Evolutionary conservation across 345 rosid species (phyloP).

Genomic region (Euphorbia peplus): DNA sequence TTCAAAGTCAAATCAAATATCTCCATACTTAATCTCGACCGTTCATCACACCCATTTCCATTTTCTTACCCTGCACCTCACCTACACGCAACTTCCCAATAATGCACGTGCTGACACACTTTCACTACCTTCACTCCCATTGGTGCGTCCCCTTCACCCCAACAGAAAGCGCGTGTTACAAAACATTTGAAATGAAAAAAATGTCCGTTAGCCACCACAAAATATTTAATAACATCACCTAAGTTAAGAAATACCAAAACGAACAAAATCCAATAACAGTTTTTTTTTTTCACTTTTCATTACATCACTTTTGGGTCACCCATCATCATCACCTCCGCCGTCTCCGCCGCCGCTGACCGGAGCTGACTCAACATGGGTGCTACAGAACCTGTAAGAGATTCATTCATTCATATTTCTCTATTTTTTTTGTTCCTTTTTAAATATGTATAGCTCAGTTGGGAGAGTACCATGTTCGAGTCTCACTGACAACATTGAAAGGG

Average conservation of each 20-base stretch:
- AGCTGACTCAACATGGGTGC: slow-evolving; percentile 56
- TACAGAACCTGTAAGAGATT: slow-evolving; percentile 39
- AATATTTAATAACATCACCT: slow-evolving; percentile 6
- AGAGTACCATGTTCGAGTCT: no score
- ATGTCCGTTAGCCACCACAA: not conserved
- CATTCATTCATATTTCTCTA: not conserved
- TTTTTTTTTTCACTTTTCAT: slow-evolving; percentile 8
- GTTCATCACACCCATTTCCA: not conserved
- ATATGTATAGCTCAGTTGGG: no score
- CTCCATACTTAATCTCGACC: slow-evolving; percentile 1
- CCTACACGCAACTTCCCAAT: not conserved
- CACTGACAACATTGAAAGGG: no score
- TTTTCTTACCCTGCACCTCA: not conserved
- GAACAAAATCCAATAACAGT: slow-evolving; percentile 22
- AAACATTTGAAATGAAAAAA: not conserved
- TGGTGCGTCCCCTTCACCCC: not conserved
- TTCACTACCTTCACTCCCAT: not conserved
- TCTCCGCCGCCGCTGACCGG: slow-evolving; percentile 38
- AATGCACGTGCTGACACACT: slow-evolving; percentile 2
- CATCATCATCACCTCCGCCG: slow-evolving; percentile 15
- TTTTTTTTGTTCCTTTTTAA: not conserved
- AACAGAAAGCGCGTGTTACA: not conserved
- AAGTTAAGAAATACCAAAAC: no score
- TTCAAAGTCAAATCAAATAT: not conserved
- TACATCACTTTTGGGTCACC: not conserved